Evolutionary conservation across 257 asterid species (phyloP), one percentile per base, ranked within the genome.

Genomic region (Primulina eburnea): DNA sequence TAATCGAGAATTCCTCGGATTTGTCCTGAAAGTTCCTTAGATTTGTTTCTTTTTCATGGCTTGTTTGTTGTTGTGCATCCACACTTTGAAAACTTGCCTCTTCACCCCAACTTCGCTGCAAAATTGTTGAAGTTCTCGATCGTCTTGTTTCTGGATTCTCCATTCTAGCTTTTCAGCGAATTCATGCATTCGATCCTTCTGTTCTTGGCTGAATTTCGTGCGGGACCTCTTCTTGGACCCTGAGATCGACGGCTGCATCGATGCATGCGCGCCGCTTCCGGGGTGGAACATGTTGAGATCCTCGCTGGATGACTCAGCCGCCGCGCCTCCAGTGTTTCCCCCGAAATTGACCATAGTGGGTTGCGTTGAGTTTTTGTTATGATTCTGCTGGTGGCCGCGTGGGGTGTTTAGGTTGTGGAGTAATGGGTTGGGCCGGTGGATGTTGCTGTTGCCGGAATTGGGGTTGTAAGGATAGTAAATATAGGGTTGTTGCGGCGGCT

Each of bases 11-110:
- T 9, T 43, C 53, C 53, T 8, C 29, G 47, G 56, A 7, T 7
- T n/a, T 12, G n/a, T 32, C 38, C 30, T 28, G 30, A 33, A 6
- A 33, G 2, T 5, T 33, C 37, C 4, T 33, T 33, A 77, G 71
- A 35, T 60, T 57, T 76, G 78, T 78, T 80, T 84, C 85, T 76
- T 91, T 81, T 89, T 91, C 79, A 73, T 77, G 0, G 94, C 88
- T 71, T 87, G 95, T 75, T 89, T 91, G 74, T 85, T 84, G 81
- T 91, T 91, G 81, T 91, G 96, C 92, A 91, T 87, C 88, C 89
- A 91, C n/a, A 91, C 97, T 67, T 89, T 91, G 75, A 89, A 89
- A 8, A 84, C 97, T 64, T 86, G 81, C 28, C 95, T 79, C 55
- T 80, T 83, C 4, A 91, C 78, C 5, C 95, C 90, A 17, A 85